A percentile compares a stretch with the other conserved stretches of the same genome.
phyloP scores from a whole-genome alignment of 345 rosid genomes.

The Eucalyptus rudis region DNA sequence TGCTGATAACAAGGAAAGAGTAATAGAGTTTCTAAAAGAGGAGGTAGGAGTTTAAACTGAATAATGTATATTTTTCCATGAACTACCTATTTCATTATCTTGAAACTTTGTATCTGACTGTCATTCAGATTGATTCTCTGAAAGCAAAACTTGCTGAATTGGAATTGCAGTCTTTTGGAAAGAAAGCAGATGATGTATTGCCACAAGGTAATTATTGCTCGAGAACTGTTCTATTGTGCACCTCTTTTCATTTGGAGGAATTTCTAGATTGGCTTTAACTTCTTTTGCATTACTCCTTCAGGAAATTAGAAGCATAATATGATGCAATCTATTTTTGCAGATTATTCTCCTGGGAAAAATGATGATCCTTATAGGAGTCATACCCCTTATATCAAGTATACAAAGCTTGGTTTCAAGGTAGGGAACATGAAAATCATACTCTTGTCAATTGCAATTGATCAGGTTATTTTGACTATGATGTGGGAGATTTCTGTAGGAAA shows the following conservation, averaged over 20 bases:
- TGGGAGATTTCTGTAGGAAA: background rate
- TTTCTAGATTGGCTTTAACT: background rate
- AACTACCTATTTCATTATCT: background rate
- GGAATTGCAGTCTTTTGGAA: slow-evolving; percentile 23
- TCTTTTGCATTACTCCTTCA: background rate
- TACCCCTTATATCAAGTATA: slow-evolving; percentile 75
- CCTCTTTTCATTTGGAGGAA: background rate
- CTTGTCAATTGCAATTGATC: background rate
- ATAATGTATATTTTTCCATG: background rate
- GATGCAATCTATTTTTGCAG: slow-evolving; percentile 8
- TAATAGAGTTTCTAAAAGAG: slow-evolving; percentile 32
- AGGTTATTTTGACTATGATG: background rate
- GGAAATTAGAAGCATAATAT: slow-evolving; percentile 12
- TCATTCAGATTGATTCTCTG: slow-evolving; percentile 45
- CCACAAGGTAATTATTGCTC: background rate
- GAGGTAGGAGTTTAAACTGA: slow-evolving; percentile 35
- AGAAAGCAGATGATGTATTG: slow-evolving; percentile 2
- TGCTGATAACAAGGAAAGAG: slow-evolving; percentile 13
- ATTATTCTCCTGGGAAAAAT: slow-evolving; percentile 9
- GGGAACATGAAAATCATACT: background rate
- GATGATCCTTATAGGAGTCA: slow-evolving; percentile 32
- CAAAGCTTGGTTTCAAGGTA: slow-evolving; percentile 92
- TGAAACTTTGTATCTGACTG: background rate
- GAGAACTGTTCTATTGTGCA: background rate
- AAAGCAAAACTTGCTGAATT: slow-evolving; percentile 60